Evolutionary conservation across 768 basidiomycete species (phyloP).

Genomic region (Plicaturopsis crispa): DNA sequence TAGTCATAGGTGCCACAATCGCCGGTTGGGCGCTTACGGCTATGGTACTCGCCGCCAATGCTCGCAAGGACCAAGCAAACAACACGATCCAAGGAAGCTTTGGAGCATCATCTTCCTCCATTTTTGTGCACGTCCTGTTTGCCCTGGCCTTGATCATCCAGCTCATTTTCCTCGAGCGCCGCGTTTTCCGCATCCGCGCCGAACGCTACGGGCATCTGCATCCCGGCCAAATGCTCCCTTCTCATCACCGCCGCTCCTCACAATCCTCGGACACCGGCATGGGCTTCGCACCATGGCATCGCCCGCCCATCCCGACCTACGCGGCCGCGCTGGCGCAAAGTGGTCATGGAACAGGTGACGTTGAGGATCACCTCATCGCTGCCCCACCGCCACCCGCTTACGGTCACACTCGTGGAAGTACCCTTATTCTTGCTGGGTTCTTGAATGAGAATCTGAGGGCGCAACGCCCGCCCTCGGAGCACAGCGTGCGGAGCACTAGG

Average conservation of each 20-base stretch:
- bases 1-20: slow-evolving; percentile 30
- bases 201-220: slow-evolving; percentile 54
- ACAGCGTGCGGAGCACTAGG: slow-evolving; percentile 20
- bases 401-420: slow-evolving; percentile 66
- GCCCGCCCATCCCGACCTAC: slow-evolving; percentile 64
- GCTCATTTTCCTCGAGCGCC: slow-evolving; percentile 56
- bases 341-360: slow-evolving; percentile 67
- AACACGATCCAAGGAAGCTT: slow-evolving; percentile 6
- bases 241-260: slow-evolving; percentile 20
- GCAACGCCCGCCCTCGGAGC: slow-evolving; percentile 34
- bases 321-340: slow-evolving; percentile 62
- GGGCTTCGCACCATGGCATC: slow-evolving; percentile 60
- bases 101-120: slow-evolving; percentile 23
- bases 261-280: slow-evolving; percentile 21
- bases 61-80: neutral
- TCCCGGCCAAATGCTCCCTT: slow-evolving; percentile 47
- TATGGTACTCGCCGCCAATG: slow-evolving; percentile 12
- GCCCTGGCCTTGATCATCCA: slow-evolving; percentile 41
- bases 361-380: slow-evolving; percentile 64
- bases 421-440: slow-evolving; percentile 47
- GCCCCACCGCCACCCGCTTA: slow-evolving; percentile 70
- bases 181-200: slow-evolving; percentile 56
- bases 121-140: slow-evolving; percentile 63
- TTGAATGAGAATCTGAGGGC: slow-evolving; percentile 40
- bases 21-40: slow-evolving; percentile 46